A percentile compares a stretch with the other conserved stretches of the same genome.
Evolutionary conservation across 176 grass and related monocot species (phyloP).

Genomic region (Dactylis glomerata): DNA sequence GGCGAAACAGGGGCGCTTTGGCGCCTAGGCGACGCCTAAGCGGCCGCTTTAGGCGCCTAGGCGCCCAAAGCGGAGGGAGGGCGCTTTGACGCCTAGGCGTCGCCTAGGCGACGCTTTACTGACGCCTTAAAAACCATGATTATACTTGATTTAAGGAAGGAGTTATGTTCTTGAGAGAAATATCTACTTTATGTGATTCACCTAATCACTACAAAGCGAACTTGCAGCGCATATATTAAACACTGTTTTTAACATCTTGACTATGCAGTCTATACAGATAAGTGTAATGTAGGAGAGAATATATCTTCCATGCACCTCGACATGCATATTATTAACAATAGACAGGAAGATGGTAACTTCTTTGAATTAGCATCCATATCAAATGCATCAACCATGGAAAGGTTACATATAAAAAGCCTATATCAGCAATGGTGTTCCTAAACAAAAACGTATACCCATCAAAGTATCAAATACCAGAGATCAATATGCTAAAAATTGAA

Average conservation of each 20-base stretch:
- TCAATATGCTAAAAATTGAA: constrained; percentile 11
- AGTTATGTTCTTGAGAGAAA: background rate
- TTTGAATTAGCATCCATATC: constrained; percentile 7
- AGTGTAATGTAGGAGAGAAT: background rate
- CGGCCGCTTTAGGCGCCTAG: too few relatives aligned
- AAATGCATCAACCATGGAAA: background rate
- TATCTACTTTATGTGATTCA: background rate
- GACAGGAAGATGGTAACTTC: background rate
- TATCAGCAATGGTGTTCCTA: background rate
- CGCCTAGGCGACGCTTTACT: too few relatives aligned
- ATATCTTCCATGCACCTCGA: background rate
- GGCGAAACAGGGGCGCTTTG: too few relatives aligned
- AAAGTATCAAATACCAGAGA: background rate
- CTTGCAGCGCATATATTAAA: constrained; percentile 22
- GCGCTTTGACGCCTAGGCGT: too few relatives aligned
- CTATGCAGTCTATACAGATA: constrained; percentile 7
- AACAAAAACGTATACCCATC: background rate
- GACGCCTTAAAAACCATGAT: too few relatives aligned
- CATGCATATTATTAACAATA: background rate
- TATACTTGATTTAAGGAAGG: background rate
- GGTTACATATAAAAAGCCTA: background rate
- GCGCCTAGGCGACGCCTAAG: too few relatives aligned
- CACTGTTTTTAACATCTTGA: constrained; percentile 26
- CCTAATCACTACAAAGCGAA: background rate
- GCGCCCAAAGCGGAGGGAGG: too few relatives aligned